Evolutionary conservation across 2,329 filamentous ascomycete genomes (phyloP), one percentile per base, ranked within the genome.

Genomic region (Torrubiella hemipterigena): DNA sequence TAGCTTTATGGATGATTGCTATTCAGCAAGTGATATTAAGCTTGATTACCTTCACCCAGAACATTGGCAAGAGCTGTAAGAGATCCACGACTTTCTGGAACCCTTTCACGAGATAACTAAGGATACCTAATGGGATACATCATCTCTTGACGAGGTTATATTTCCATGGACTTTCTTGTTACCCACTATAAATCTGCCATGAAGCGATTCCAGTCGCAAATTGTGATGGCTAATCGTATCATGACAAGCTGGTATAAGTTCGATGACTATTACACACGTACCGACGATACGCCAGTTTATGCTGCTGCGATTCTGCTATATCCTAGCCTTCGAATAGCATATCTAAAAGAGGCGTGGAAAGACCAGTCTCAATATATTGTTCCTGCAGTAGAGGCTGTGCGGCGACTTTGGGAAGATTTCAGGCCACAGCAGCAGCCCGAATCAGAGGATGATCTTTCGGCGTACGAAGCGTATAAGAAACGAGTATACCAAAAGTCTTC

Each of bases 11-110:
- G 20, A 31, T 19, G 17, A 28, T 10, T 17, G 28, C 24, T 31
- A 31, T 23, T 27, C 23, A 7, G 17, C 19, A 12, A 17, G 27
- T 14, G 28, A 33, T 19, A 17, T 36, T 18, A 16, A 25, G 29
- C 24, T 33, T 7, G 17, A 33, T 27, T 25, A 28, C 24, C 27
- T 30, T 27, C 14, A 21, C 20, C 26, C 21, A 10, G 22, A 33
- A 13, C 18, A 36, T 13, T 37, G 31, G 31, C 16, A 28, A 20
- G 26, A 30, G 19, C 31, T 37, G 14, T 17, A 27, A 15, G 13
- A 37, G 12, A 13, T 29, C 20, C 27, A 29, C 14, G 9, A 14
- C 24, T 37, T 29, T 26, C n/a, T 34, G 14, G 16, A 28, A 22
- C 16, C 23, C 5, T 37, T 37, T 25, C 26, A 24, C 18, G 17